Conservation (phyloP, 2,329 filamentous ascomycete genomes). For the Trichophyton rubrum region DNA sequence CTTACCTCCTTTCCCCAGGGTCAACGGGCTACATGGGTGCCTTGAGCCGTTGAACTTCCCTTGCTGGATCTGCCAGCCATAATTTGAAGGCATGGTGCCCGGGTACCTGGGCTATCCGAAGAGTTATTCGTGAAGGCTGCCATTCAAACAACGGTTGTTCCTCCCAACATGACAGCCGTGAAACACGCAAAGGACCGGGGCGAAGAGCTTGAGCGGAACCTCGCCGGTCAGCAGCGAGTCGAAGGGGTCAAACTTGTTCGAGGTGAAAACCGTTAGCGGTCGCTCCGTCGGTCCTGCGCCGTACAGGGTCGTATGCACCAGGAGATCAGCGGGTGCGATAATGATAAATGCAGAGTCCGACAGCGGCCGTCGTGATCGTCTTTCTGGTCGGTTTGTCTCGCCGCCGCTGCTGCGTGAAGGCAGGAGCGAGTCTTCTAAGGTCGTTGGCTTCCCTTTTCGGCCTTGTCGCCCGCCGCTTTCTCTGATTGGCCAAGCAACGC, state of each 20-base stretch:
- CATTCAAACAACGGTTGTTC: slow-evolving; percentile 5
- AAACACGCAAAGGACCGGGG: background rate
- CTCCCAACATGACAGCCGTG: background rate
- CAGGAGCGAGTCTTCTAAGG: background rate
- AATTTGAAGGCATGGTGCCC: slow-evolving; percentile 8
- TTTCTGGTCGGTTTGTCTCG: background rate
- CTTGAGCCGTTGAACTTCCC: background rate
- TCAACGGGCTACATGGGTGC: background rate
- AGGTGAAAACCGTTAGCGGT: background rate
- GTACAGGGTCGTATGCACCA: background rate
- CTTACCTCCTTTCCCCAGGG: slow-evolving; percentile 4
- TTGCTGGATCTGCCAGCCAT: slow-evolving; percentile 4
- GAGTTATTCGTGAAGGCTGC: background rate
- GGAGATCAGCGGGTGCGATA: background rate
- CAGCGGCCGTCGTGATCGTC: background rate
- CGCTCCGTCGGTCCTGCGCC: background rate
- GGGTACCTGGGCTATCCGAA: slow-evolving; percentile 4
- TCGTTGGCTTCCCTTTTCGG: background rate
- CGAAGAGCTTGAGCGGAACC: background rate
- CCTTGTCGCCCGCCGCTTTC: background rate
- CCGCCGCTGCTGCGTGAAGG: background rate
- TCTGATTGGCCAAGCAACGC: slow-evolving; percentile 7
- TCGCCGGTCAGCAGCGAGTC: background rate
- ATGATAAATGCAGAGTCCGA: background rate
- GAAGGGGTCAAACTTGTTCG: background rate